phyloP scores from a whole-genome alignment of 2,329 filamentous ascomycete species.

The Ascomycota sp. region DNA sequence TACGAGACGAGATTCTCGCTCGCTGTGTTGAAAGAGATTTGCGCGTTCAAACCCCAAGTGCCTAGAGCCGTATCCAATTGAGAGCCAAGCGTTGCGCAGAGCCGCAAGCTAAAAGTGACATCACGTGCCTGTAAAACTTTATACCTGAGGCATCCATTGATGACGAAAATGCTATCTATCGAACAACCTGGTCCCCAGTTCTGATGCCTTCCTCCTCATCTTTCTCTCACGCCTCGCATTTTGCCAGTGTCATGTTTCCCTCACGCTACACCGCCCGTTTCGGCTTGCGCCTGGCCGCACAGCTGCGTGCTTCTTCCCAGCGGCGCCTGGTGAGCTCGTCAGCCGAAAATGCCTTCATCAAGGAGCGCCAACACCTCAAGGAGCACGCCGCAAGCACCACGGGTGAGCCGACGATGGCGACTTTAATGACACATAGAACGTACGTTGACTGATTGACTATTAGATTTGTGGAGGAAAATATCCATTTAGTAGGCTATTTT shows the following conservation, averaged over 20 bases:
- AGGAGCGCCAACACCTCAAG: slow-evolving; percentile 77
- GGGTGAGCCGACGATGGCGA: slow-evolving; percentile 31
- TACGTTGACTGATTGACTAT: slow-evolving; percentile 12
- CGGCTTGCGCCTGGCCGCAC: slow-evolving; percentile 40
- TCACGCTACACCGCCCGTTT: slow-evolving; percentile 40
- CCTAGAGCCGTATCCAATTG: too few relatives aligned
- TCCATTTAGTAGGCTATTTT: slow-evolving; percentile 64
- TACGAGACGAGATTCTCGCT: too few relatives aligned
- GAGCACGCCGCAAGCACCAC: slow-evolving; percentile 70
- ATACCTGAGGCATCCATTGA: too few relatives aligned
- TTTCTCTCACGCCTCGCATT: slow-evolving; percentile 4
- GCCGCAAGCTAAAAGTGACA: too few relatives aligned
- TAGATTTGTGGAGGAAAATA: slow-evolving; percentile 90
- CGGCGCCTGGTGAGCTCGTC: slow-evolving; percentile 52
- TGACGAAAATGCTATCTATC: too few relatives aligned
- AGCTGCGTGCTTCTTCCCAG: slow-evolving; percentile 39
- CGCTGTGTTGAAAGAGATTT: too few relatives aligned
- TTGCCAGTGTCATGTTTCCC: slow-evolving; percentile 35
- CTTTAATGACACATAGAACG: neutral
- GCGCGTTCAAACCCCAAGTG: too few relatives aligned
- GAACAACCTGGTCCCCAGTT: too few relatives aligned
- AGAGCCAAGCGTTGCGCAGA: too few relatives aligned
- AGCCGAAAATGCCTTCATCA: slow-evolving; percentile 82
- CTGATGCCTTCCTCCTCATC: slow-evolving; percentile 2
- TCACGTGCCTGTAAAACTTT: too few relatives aligned